These are phyloP conservation scores for Glycyrrhiza uralensis DNA, from an alignment of 306 rosid species.

Conservation along the genomic window DNA sequence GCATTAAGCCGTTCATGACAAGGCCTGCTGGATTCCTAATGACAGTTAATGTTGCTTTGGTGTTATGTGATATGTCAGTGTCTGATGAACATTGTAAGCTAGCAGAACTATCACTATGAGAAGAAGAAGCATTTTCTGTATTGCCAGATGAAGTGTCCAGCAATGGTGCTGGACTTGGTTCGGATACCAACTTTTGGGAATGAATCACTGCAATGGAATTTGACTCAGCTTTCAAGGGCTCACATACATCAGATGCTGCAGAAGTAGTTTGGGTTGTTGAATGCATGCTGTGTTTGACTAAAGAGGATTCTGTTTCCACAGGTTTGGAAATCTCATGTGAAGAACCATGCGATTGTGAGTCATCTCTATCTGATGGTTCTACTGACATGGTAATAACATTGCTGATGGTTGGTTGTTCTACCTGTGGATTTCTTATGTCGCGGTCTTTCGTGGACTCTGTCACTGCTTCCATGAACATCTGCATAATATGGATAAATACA, in stretches of 20 bases:
- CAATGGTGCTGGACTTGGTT: background rate
- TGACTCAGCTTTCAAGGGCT: slow-evolving; percentile 36
- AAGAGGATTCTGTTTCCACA: slow-evolving; percentile 30
- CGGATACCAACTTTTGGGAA: slow-evolving; percentile 31
- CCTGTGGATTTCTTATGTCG: slow-evolving; percentile 40
- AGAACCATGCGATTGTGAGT: slow-evolving; percentile 31
- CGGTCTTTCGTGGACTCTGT: slow-evolving; percentile 56
- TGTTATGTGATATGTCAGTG: slow-evolving; percentile 77
- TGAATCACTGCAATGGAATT: slow-evolving; percentile 29
- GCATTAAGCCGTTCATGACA: slow-evolving; percentile 68
- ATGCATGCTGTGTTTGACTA: slow-evolving; percentile 19
- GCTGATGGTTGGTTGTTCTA: slow-evolving; percentile 32
- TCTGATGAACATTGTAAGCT: slow-evolving; percentile 52
- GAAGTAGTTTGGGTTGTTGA: slow-evolving; percentile 37
- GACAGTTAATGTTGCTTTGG: slow-evolving; percentile 77
- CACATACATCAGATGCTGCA: slow-evolving; percentile 27
- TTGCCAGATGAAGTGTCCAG: slow-evolving; percentile 29
- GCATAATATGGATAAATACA: slow-evolving; percentile 19
- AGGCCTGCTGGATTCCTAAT: slow-evolving; percentile 63
- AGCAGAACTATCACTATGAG: slow-evolving; percentile 34
- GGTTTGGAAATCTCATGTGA: slow-evolving; percentile 29
- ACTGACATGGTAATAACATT: slow-evolving; percentile 24
- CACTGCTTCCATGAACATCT: slow-evolving; percentile 90
- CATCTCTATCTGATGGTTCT: slow-evolving; percentile 31
- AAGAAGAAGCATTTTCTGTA: slow-evolving; percentile 37